A percentile compares a stretch with the other conserved stretches of the same genome.
phyloP scores from a whole-genome alignment of 2,329 filamentous ascomycete species.

The Epichloe brachyelytri region DNA sequence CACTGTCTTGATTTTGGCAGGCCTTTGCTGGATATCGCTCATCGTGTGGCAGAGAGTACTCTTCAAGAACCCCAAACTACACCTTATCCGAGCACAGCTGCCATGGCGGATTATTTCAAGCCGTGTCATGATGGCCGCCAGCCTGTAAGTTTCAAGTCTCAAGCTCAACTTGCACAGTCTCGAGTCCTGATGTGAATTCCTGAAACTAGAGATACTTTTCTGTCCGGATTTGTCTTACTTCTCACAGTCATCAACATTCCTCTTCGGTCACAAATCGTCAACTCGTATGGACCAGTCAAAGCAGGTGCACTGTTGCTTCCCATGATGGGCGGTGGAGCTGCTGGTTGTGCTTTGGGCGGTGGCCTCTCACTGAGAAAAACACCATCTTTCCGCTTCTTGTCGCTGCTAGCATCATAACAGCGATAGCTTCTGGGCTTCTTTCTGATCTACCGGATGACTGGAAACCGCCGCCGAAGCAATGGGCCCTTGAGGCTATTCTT shows the following conservation, averaged over 20 bases:
- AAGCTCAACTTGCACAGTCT: no score
- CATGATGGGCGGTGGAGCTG: slow-evolving; percentile 11
- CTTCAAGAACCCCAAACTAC: slow-evolving; percentile 5
- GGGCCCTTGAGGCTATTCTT: slow-evolving; percentile 9
- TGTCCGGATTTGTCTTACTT: slow-evolving; percentile 11
- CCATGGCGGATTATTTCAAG: slow-evolving; percentile 10
- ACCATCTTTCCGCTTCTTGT: slow-evolving; percentile 10
- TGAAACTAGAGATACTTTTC: slow-evolving; percentile 7
- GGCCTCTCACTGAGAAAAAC: slow-evolving; percentile 8
- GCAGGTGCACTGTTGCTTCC: slow-evolving; percentile 11
- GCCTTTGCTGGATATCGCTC: slow-evolving; percentile 10
- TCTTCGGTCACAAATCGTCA: slow-evolving; percentile 12
- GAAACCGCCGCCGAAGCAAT: slow-evolving; percentile 7
- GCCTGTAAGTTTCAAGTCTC: slow-evolving; percentile 3
- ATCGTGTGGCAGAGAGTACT: slow-evolving; percentile 10
- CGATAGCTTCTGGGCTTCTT: slow-evolving; percentile 9
- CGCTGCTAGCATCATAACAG: slow-evolving; percentile 8
- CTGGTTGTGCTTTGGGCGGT: slow-evolving; percentile 8
- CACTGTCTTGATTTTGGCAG: slow-evolving; percentile 7
- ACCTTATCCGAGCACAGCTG: slow-evolving; percentile 9
- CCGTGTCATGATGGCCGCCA: slow-evolving; percentile 10
- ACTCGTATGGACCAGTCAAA: slow-evolving; percentile 11
- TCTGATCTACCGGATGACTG: slow-evolving; percentile 6
- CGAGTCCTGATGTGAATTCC: no score
- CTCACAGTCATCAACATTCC: slow-evolving; percentile 12